phyloP scores from a whole-genome alignment of 1,139 yeast genomes.

The Taiozyma sp. region DNA sequence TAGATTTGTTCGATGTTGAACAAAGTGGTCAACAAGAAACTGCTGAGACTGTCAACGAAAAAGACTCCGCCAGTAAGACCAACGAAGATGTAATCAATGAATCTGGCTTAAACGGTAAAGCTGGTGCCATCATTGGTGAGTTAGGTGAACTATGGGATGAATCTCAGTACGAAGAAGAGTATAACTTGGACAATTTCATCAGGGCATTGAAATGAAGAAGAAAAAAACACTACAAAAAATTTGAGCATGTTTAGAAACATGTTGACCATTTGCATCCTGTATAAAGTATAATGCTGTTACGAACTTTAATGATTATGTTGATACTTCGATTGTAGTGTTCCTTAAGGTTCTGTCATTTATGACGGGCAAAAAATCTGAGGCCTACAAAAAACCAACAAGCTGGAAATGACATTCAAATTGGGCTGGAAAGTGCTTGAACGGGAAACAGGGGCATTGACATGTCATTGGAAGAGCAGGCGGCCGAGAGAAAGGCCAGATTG shows the following conservation, averaged over 20 bases:
- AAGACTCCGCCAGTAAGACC: constrained; percentile 28
- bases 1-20: constrained; percentile 82
- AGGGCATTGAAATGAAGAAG: constrained; percentile 36
- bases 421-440: not conserved
- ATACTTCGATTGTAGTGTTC: not conserved
- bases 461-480: constrained; percentile 33
- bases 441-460: constrained; percentile 3
- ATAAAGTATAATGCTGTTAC: constrained; percentile 1
- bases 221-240: not conserved
- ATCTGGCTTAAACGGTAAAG: constrained; percentile 35
- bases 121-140: constrained; percentile 57
- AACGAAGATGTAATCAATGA: constrained; percentile 33
- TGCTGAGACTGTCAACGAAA: constrained; percentile 32
- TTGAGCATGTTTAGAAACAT: not conserved
- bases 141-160: constrained; percentile 97
- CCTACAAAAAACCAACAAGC: not conserved
- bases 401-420: not conserved
- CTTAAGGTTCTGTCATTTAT: not conserved
- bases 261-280: not conserved
- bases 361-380: not conserved
- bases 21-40: constrained; percentile 42
- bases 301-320: not conserved
- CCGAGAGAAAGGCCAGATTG: constrained; percentile 33
- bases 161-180: constrained; percentile 93
- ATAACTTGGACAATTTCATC: constrained; percentile 88